Evolutionary conservation across 2,329 filamentous ascomycete species (phyloP), one percentile per base, ranked within the genome.

Genomic region (Nemania diffusa): DNA sequence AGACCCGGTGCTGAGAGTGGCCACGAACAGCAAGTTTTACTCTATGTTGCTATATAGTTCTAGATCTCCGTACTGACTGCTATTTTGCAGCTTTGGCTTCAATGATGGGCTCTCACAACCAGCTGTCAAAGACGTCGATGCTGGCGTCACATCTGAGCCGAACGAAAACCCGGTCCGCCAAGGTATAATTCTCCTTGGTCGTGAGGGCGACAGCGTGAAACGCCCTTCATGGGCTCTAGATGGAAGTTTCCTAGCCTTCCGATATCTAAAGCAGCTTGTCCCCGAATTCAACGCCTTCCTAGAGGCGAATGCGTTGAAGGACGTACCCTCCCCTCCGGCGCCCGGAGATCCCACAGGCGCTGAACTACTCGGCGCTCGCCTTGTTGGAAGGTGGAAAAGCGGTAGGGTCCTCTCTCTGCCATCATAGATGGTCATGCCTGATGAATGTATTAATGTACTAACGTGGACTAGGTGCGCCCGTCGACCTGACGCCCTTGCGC

Each of bases 321-420:
- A 3, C 0, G 24, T 67, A 9, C 60, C 57, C n/a, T 20, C 20
- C 22, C 26, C 22, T 1, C 57, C 11, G 2, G 59, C 51, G 24
- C 69, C 67, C 62, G 50, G 62, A 70, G 44, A 76, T 67, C n/a
- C 74, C 69, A 37, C 67, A n/a, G 66, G 67, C 15, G 68, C 76
- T 22, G 78, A 81, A 40, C 77, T 81, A 27, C 77, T 84, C 7
- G 81, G 79, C 2, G 79, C 82, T 22, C 77, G 80, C 20, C 67
- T 84, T 8, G 76, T 83, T 50, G 82, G 82, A 4, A 74, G 82
- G 61, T 84, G 82, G 81, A 82, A 81, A 70, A 72, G 70, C 27
- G 71, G 71, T 69, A 58, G 8, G 69, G 61, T 1, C 1, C 24
- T 17, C 17, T 15, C 15, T 29, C 5, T 4, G 2, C 2, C 6